Evolutionary conservation across 192 early-diverging fungal species (phyloP).

Genomic region (Linnemannia schmuckeri): DNA sequence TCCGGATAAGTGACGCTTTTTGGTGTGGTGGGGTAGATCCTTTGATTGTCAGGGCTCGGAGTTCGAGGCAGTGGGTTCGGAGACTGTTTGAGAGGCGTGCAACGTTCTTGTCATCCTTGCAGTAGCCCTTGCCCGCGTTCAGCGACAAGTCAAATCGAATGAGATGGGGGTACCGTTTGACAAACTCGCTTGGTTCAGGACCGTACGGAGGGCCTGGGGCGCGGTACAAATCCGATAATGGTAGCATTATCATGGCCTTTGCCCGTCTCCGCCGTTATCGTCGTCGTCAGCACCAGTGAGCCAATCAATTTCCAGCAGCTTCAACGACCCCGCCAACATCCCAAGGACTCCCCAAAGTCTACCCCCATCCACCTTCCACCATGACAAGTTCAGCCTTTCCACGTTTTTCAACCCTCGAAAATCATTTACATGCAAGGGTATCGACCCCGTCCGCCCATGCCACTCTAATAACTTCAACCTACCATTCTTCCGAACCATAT

Average conservation of each 20-base stretch:
- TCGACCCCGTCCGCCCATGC: not conserved
- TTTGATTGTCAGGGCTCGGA: not conserved
- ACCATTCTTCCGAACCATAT: not conserved
- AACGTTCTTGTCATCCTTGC: not conserved
- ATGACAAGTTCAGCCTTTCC: not conserved
- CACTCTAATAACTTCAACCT: not conserved
- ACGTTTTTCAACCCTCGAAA: not conserved
- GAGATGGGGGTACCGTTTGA: not conserved
- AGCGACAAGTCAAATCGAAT: not conserved
- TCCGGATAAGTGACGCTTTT: not conserved
- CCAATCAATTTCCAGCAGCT: not conserved
- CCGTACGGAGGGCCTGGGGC: not conserved
- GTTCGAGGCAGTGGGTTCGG: not conserved
- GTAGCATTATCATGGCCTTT: not conserved
- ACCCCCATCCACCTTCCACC: not conserved
- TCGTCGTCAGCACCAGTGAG: conserved; percentile 9
- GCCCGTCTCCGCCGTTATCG: not conserved
- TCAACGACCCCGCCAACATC: not conserved
- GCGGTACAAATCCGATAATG: not conserved
- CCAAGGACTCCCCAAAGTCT: not conserved
- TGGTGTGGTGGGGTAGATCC: not conserved
- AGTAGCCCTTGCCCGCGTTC: not conserved
- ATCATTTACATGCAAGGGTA: not conserved
- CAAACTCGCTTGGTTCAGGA: not conserved
- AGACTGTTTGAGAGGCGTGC: not conserved